Conservation (phyloP, 257 asterid genomes). For the Capsicum chinense region DNA sequence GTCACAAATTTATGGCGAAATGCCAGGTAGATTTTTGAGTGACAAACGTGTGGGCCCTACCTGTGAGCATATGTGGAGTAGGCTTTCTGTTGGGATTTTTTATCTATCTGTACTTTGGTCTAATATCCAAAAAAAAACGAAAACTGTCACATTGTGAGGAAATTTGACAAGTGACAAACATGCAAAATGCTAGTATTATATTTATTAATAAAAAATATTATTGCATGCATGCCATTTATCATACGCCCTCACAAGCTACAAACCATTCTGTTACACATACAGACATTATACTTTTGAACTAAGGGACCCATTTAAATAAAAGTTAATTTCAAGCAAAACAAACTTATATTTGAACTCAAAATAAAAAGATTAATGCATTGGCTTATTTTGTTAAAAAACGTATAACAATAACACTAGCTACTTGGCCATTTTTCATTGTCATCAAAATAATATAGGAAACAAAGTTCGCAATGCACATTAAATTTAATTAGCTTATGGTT, state of each 20-base stretch:
- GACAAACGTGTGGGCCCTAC: not conserved
- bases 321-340: not conserved
- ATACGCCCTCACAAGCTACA: not conserved
- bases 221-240: slow-evolving; percentile 24
- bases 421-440: not conserved
- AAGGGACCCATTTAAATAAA: slow-evolving; percentile 3
- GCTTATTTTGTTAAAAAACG: not conserved
- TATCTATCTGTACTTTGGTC: slow-evolving; percentile 9
- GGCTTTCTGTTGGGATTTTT: slow-evolving; percentile 4
- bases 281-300: not conserved
- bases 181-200: not conserved
- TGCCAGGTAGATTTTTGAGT: slow-evolving; percentile 15
- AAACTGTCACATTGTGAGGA: not conserved
- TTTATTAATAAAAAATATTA: not conserved
- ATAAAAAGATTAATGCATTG: not conserved
- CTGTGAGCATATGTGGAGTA: slow-evolving; percentile 14
- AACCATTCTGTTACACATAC: not conserved
- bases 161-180: slow-evolving; percentile 24
- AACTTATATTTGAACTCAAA: not conserved
- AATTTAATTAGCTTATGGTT: not conserved
- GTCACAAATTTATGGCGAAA: no score
- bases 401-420: no score
- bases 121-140: not conserved
- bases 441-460: not conserved
- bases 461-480: not conserved